Percentiles rank a stretch among this genome's conserved stretches.
phyloP scores from a whole-genome alignment of 805 yeast species.

The Maudiozyma barnettii region DNA sequence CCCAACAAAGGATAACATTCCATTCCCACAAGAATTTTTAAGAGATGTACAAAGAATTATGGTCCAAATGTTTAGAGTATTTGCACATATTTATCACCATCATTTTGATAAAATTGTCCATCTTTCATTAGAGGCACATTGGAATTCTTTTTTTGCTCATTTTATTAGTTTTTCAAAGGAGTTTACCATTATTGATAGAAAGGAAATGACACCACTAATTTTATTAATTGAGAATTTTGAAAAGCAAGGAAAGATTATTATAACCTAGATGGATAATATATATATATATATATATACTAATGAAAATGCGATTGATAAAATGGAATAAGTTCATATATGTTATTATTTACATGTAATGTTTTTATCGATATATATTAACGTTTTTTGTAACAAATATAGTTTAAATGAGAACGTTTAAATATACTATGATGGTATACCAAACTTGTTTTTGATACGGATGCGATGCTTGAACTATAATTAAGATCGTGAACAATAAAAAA shows the following conservation, averaged over 20 bases:
- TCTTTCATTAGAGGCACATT: constrained; percentile 87
- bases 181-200: constrained; percentile 67
- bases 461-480: no score
- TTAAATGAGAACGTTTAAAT: no score
- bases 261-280: not conserved
- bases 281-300: not conserved
- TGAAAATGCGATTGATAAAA: no score
- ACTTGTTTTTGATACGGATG: no score
- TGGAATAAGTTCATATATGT: no score
- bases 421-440: no score
- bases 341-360: not conserved
- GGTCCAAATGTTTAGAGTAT: constrained; percentile 87
- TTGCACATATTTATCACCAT: constrained; percentile 90
- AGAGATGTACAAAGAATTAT: constrained; percentile 79
- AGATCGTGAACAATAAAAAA: no score
- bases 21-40: constrained; percentile 79
- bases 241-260: constrained; percentile 70
- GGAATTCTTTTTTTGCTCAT: constrained; percentile 96
- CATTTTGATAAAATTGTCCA: constrained; percentile 94
- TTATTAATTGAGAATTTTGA: constrained; percentile 74
- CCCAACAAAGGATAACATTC: constrained; percentile 82
- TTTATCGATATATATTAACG: not conserved
- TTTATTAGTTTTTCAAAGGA: constrained; percentile 80
- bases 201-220: constrained; percentile 69
- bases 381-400: no score